Evolutionary conservation across 1,284 basidiomycete genomes (phyloP).

Genomic region (Clitocybe nebularis): DNA sequence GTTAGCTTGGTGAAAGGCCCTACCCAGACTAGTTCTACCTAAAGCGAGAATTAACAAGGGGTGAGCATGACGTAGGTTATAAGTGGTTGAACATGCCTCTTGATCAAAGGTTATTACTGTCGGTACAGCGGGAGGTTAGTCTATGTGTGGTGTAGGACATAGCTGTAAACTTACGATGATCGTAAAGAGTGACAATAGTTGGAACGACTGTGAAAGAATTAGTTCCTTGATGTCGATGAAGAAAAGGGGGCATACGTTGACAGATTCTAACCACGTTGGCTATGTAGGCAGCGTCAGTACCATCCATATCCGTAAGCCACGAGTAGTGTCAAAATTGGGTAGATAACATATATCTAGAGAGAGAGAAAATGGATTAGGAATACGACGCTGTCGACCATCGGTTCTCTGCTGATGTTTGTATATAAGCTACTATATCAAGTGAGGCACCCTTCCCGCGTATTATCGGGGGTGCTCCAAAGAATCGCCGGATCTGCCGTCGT

Average conservation of each 20-base stretch:
- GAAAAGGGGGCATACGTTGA: conserved; percentile 15
- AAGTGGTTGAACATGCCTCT: conserved; percentile 17
- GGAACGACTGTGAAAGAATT: conserved; percentile 19
- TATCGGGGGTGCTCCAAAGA: too few species aligned
- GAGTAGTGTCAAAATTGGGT: conserved; percentile 6
- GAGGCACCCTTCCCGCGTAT: too few species aligned
- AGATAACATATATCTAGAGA: conserved; percentile 2
- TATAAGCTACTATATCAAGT: too few species aligned
- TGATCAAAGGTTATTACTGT: conserved; percentile 26
- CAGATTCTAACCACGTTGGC: conserved; percentile 15
- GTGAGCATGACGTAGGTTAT: background rate
- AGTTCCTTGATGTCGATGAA: too few species aligned
- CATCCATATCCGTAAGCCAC: too few species aligned
- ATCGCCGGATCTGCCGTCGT: too few species aligned
- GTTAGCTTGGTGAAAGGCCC: too few species aligned
- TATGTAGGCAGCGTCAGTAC: conserved; percentile 5
- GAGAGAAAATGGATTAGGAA: too few species aligned
- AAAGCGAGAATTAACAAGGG: background rate
- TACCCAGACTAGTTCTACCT: conserved; percentile 28
- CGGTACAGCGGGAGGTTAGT: background rate
- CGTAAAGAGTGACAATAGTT: conserved; percentile 24
- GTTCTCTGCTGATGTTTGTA: too few species aligned
- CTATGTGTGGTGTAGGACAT: too few species aligned
- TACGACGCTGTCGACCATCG: too few species aligned
- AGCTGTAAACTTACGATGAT: conserved; percentile 24